phyloP scores from a whole-genome alignment of 1,139 yeast genomes.

The Pichia sp. region DNA sequence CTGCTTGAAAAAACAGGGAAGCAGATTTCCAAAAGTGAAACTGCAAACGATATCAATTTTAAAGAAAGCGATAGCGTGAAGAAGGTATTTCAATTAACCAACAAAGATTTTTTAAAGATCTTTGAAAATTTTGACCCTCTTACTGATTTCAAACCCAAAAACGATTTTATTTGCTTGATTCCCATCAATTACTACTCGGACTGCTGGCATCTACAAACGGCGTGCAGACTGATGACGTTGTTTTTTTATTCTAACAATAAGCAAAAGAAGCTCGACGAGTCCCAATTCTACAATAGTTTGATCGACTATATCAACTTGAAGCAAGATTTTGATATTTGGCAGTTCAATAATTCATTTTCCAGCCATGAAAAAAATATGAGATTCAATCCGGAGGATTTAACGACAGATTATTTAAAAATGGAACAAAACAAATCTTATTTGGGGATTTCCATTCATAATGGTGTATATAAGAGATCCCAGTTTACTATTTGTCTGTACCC shows the following conservation, averaged over 20 bases:
- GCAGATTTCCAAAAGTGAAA: slow-evolving; percentile 4
- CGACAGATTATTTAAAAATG: slow-evolving; percentile 37
- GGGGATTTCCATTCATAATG: slow-evolving; percentile 27
- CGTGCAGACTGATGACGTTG: slow-evolving; percentile 49
- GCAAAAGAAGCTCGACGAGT: slow-evolving; percentile 33
- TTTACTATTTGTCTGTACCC: slow-evolving; percentile 78
- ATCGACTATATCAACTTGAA: slow-evolving; percentile 72
- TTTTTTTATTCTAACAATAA: slow-evolving; percentile 45
- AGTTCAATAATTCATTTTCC: slow-evolving; percentile 23
- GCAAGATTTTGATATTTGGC: slow-evolving; percentile 84
- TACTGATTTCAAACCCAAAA: too few relatives aligned
- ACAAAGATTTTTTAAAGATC: too few relatives aligned
- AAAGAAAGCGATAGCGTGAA: slow-evolving; percentile 11
- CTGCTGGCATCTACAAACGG: slow-evolving; percentile 75
- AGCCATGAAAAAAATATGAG: slow-evolving; percentile 10
- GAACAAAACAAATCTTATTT: slow-evolving; percentile 19
- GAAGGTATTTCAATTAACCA: background rate
- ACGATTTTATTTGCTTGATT: too few relatives aligned
- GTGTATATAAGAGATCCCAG: slow-evolving; percentile 19
- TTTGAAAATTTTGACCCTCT: too few relatives aligned
- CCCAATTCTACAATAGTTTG: slow-evolving; percentile 68
- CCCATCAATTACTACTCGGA: slow-evolving; percentile 45
- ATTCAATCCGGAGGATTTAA: slow-evolving; percentile 26
- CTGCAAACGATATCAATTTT: slow-evolving; percentile 22
- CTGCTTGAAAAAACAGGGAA: slow-evolving; percentile 2